phyloP scores from a whole-genome alignment of 306 rosid species.

The Albizia julibrissin region DNA sequence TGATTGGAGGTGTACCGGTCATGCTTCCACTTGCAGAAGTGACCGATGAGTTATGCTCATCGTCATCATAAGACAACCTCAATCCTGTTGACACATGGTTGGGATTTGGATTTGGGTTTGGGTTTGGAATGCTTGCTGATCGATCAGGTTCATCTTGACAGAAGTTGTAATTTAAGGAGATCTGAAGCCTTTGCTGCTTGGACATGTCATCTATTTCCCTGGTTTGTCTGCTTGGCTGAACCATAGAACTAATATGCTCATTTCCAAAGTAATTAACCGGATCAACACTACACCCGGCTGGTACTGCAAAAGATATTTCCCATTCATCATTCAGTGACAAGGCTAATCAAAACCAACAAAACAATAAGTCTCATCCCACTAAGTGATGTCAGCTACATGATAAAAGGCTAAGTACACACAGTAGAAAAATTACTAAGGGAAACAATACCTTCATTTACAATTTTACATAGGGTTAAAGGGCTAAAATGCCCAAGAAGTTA shows the following conservation, averaged over 20 bases:
- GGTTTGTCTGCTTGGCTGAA: constrained; percentile 64
- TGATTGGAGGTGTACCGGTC: constrained; percentile 62
- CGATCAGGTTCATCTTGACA: constrained; percentile 72
- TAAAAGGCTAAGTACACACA: neutral
- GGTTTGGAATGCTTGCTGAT: constrained; percentile 74
- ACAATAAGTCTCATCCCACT: neutral
- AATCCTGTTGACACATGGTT: constrained; percentile 77
- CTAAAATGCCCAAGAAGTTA: no score
- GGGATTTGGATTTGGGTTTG: constrained; percentile 48
- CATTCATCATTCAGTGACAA: constrained; percentile 29
- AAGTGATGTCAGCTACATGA: neutral
- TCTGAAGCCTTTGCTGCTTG: constrained; percentile 80
- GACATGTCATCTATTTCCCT: constrained; percentile 72
- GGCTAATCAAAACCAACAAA: neutral
- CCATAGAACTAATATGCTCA: constrained; percentile 62
- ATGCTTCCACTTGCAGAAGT: constrained; percentile 93
- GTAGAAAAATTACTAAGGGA: constrained; percentile 12
- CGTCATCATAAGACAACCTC: constrained; percentile 86
- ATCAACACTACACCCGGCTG: constrained; percentile 72
- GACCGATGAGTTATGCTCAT: constrained; percentile 88
- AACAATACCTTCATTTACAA: neutral
- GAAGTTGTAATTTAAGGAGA: constrained; percentile 71
- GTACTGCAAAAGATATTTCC: constrained; percentile 53
- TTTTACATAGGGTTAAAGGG: no score
- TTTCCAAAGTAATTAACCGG: constrained; percentile 79